Percentiles rank a stretch among this genome's conserved stretches.
These are phyloP conservation scores for Talaromyces sp. DNA, from an alignment of 2,329 filamentous ascomycete species.

Conservation along the genomic window DNA sequence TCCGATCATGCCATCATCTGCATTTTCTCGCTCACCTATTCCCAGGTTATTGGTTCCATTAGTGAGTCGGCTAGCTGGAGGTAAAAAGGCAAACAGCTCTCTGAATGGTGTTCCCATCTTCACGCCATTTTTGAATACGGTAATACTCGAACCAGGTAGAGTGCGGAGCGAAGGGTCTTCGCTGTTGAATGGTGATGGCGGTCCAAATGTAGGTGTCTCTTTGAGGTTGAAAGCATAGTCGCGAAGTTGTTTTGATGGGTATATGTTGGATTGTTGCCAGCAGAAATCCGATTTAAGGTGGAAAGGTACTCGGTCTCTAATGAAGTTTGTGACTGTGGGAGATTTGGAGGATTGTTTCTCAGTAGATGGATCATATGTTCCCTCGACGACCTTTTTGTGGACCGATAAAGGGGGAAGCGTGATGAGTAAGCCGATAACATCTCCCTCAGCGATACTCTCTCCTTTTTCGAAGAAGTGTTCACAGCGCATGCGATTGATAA, in stretches of 20 bases:
- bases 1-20: conserved; percentile 91
- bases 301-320: conserved; percentile 92
- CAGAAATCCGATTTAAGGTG: conserved; percentile 90
- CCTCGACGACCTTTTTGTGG: conserved; percentile 83
- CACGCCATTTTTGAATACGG: conserved; percentile 87
- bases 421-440: conserved; percentile 91
- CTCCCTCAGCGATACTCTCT: conserved; percentile 78
- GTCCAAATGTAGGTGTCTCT: conserved; percentile 44
- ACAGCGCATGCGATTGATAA: conserved; percentile 89
- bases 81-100: conserved; percentile 83
- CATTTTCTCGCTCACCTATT: conserved; percentile 72
- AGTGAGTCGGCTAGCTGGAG: conserved; percentile 66
- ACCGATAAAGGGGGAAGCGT: conserved; percentile 79
- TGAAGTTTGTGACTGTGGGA: conserved; percentile 69
- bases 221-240: conserved; percentile 54
- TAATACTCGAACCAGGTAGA: conserved; percentile 79
- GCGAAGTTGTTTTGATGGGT: conserved; percentile 81
- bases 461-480: conserved; percentile 79
- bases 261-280: conserved; percentile 66
- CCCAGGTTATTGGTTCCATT: conserved; percentile 43
- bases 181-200: conserved; percentile 57
- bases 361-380: conserved; percentile 80
- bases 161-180: conserved; percentile 76
- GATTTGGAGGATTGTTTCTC: conserved; percentile 50
- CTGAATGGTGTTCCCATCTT: conserved; percentile 84